Percentiles rank a stretch among this genome's conserved stretches.
Evolutionary conservation across 2,329 filamentous ascomycete species (phyloP).

Genomic region (Curvularia sp.): DNA sequence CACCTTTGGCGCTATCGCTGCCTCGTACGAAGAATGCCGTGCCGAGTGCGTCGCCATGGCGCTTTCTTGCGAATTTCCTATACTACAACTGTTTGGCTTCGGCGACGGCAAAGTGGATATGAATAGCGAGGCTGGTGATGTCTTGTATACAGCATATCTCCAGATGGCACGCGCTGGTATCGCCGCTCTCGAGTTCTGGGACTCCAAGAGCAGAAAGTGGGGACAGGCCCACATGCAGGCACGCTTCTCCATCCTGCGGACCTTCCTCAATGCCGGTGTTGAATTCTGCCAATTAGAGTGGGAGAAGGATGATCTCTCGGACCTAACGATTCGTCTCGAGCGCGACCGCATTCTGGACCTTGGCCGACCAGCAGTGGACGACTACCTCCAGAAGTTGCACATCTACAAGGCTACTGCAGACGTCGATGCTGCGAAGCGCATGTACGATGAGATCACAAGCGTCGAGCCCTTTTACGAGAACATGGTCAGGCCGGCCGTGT

Average conservation of each 20-base stretch:
- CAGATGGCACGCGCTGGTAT: conserved; percentile 95
- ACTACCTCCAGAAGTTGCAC: conserved; percentile 89
- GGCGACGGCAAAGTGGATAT: conserved; percentile 79
- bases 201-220: conserved; percentile 89
- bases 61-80: conserved; percentile 84
- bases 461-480: conserved; percentile 87
- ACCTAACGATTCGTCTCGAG: conserved; percentile 83
- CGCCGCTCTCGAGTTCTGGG: conserved; percentile 90
- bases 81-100: conserved; percentile 90
- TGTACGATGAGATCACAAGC: conserved; percentile 84
- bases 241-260: conserved; percentile 84
- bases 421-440: conserved; percentile 73
- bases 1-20: conserved; percentile 86
- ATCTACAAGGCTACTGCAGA: conserved; percentile 93
- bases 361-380: conserved; percentile 82
- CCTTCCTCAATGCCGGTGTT: conserved; percentile 83
- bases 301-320: conserved; percentile 75
- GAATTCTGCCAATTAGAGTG: conserved; percentile 86
- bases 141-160: conserved; percentile 87
- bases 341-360: conserved; percentile 84
- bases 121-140: conserved; percentile 78
- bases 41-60: conserved; percentile 95
- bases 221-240: conserved; percentile 88
- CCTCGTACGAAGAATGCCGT: conserved; percentile 91
- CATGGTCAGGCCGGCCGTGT: conserved; percentile 76